Evolutionary conservation across 148 eudicot species (phyloP).

Genomic region (Rhododendron ovatum): DNA sequence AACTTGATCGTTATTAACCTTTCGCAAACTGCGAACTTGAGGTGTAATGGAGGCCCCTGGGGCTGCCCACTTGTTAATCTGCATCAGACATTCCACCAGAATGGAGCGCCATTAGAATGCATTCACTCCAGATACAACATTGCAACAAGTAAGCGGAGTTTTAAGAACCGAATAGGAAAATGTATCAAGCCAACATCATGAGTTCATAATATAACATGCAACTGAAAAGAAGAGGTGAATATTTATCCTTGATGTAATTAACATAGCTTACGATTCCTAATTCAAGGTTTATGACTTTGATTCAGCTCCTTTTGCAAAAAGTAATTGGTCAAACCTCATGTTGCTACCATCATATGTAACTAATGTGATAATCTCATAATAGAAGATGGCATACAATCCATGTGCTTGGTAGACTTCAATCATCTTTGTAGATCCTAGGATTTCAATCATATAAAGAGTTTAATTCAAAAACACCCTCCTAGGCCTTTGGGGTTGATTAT

Average conservation of each 20-base stretch:
- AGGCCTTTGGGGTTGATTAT: neutral
- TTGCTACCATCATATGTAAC: neutral
- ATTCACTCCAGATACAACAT: constrained; percentile 3
- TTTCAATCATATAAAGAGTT: neutral
- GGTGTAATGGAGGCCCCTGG: constrained; percentile 62
- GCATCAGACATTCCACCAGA: constrained; percentile 21
- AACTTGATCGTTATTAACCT: constrained; percentile 82
- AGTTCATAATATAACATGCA: neutral
- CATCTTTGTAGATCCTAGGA: neutral
- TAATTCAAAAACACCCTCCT: neutral
- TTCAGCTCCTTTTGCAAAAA: neutral
- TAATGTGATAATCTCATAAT: neutral
- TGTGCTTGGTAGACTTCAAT: neutral
- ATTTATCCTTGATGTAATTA: neutral
- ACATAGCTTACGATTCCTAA: neutral
- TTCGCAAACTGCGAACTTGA: constrained; percentile 93
- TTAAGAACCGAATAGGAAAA: neutral
- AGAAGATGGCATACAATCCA: neutral
- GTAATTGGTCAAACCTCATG: neutral
- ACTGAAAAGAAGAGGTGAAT: neutral
- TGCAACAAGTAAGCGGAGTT: neutral
- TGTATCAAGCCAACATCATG: neutral
- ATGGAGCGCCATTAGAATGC: constrained; percentile 9
- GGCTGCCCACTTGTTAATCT: constrained; percentile 72
- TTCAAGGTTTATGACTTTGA: constrained; percentile 5